These are phyloP conservation scores for Monilinia aucupariae DNA, from an alignment of 2,329 filamentous ascomycete species.

Conservation along the genomic window DNA sequence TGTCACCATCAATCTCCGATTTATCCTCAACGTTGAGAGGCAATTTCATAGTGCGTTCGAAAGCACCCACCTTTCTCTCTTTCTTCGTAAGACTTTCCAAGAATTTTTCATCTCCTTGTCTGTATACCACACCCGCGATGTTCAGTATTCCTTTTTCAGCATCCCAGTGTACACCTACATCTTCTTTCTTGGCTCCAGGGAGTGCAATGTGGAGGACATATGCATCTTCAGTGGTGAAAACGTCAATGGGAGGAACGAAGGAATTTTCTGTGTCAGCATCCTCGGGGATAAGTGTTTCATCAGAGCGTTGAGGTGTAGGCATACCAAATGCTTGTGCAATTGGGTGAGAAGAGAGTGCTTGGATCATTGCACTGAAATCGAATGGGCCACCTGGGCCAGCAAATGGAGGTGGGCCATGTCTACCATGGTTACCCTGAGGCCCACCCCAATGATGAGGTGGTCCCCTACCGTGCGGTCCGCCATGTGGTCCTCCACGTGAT, in stretches of 20 bases:
- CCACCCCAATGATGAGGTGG: slow-evolving; percentile 20
- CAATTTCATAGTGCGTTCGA: slow-evolving; percentile 65
- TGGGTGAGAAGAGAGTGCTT: slow-evolving; percentile 28
- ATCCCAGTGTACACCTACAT: slow-evolving; percentile 73
- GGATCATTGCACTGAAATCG: slow-evolving; percentile 30
- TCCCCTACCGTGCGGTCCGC: slow-evolving; percentile 14
- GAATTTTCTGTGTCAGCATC: slow-evolving; percentile 35
- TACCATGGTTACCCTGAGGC: slow-evolving; percentile 21
- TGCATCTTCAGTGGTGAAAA: slow-evolving; percentile 62
- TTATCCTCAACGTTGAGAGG: slow-evolving; percentile 47
- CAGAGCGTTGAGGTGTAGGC: slow-evolving; percentile 23
- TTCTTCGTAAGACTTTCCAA: slow-evolving; percentile 54
- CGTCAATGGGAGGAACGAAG: slow-evolving; percentile 64
- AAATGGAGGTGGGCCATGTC: slow-evolving; percentile 24
- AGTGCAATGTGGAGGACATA: slow-evolving; percentile 69
- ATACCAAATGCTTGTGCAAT: slow-evolving; percentile 28
- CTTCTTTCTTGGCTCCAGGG: slow-evolving; percentile 73
- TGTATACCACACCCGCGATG: slow-evolving; percentile 67
- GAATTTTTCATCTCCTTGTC: slow-evolving; percentile 64
- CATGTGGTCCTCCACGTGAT: slow-evolving; percentile 18
- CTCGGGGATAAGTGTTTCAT: slow-evolving; percentile 23
- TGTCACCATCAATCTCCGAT: slow-evolving; percentile 59
- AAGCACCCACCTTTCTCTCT: slow-evolving; percentile 68
- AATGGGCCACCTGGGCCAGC: slow-evolving; percentile 26
- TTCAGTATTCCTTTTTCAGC: slow-evolving; percentile 59